These are phyloP conservation scores for Calophaca sinica DNA, from an alignment of 306 rosid species.

Conservation along the genomic window DNA sequence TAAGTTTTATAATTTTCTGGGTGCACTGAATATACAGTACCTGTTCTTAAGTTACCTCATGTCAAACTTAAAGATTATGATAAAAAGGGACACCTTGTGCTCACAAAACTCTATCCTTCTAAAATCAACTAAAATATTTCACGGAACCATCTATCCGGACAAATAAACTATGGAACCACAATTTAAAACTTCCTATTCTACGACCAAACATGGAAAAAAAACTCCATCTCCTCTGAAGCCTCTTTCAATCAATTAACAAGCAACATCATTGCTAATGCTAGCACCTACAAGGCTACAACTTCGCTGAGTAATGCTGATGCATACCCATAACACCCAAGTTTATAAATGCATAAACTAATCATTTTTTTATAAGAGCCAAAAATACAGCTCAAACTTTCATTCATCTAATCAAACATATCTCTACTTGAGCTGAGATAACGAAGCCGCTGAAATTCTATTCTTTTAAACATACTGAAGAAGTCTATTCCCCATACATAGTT, in stretches of 20 bases:
- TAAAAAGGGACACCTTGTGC: constrained; percentile 2
- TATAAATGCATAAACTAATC: constrained; percentile 12
- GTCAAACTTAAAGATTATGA: neutral
- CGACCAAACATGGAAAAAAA: neutral
- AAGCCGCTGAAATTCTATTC: neutral
- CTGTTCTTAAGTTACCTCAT: constrained; percentile 1
- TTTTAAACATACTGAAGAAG: constrained; percentile 8
- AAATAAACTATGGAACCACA: constrained; percentile 8
- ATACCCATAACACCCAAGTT: neutral
- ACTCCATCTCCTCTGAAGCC: neutral
- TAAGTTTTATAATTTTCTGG: neutral
- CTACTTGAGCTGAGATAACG: constrained; percentile 13
- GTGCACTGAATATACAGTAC: neutral
- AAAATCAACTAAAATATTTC: constrained; percentile 3
- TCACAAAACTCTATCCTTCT: neutral
- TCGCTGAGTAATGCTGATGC: neutral
- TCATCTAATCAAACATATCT: constrained; percentile 19
- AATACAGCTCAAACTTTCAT: constrained; percentile 13
- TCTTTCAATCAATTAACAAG: constrained; percentile 19
- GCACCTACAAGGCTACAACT: constrained; percentile 1
- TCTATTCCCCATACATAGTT: neutral
- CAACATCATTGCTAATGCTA: neutral
- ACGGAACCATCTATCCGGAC: neutral
- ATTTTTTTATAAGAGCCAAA: neutral
- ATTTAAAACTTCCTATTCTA: neutral